Evolutionary conservation across 495 filamentous ascomycete genomes (phyloP), one percentile per base, ranked within the genome.

Genomic region (Penicillium egyptiacum): DNA sequence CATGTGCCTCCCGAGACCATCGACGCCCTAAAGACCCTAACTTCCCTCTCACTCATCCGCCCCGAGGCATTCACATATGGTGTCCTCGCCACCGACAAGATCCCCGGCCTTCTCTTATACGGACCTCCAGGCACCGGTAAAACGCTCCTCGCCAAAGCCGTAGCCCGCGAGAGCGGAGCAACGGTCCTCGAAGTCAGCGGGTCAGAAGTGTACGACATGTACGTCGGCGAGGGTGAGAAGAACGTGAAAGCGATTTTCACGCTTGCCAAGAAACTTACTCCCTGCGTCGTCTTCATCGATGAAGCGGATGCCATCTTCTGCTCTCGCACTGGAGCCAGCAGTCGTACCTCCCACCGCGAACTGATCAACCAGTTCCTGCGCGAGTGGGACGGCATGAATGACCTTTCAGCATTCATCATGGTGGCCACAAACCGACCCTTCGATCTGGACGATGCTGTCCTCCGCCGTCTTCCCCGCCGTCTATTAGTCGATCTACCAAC

Each of bases 61-160:
- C 94, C 94, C 1, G 94, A 98, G 41, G 94, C 95, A 26, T 98
- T 98, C 71, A 86, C 86, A 16, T 98, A 98, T 67, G 94, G 94
- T 71, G 92, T 98, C 6, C 81, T 98, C 33, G 88, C 92, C 2
- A 92, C 86, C 1, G 92, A 97, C 57, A 88, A 89, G 60, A 95
- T 98, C 53, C 88, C 91, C 0, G 94, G 94, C 19, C 82, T 93
- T 25, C 81, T 98, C 0, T 80, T 98, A 3, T 98, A 98, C 66
- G 94, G 94, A 0, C 95, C 94, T 7, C 95, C 94, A 0, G 94
- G 94, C 3, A 98, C 94, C 0, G 94, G 94, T 55, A 98, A 98
- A 66, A 98, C 94, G 1, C 79, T 98, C 0, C 82, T 98, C 16
- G 94, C 93, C 7, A 97, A 95, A 77, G 94, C 94, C 1, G 91